Evolutionary conservation across 164 flowering plant species (phyloP).

Genomic region (Hamamelis virginiana): DNA sequence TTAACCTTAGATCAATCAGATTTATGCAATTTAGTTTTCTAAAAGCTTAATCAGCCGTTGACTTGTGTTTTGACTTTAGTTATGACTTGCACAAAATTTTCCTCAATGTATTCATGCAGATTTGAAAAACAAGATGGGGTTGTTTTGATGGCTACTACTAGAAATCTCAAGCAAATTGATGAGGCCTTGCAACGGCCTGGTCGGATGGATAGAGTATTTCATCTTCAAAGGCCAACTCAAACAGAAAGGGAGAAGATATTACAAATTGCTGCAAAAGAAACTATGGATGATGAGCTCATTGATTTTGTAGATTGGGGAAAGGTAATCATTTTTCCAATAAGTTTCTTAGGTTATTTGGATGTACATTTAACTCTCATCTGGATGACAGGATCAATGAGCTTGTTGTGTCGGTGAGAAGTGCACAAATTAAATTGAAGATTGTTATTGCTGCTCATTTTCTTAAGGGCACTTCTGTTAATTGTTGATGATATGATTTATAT

Average conservation of each 20-base stretch:
- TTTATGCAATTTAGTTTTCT: background rate
- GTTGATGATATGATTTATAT: no score
- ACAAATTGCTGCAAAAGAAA: conserved; percentile 68
- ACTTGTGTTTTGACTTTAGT: background rate
- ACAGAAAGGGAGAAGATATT: conserved; percentile 84
- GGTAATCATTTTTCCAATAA: conserved; percentile 34
- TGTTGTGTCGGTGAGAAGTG: no score
- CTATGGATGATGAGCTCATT: conserved; percentile 80
- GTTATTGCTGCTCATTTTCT: no score
- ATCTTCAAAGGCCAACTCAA: conserved; percentile 81
- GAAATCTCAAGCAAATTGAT: conserved; percentile 80
- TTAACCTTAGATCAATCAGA: background rate
- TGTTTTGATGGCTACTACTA: conserved; percentile 92
- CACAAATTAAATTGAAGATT: no score
- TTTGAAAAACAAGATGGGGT: conserved; percentile 99
- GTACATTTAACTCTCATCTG: background rate
- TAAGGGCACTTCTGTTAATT: no score
- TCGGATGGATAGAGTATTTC: conserved; percentile 94
- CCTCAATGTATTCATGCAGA: conserved; percentile 34
- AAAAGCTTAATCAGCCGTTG: background rate
- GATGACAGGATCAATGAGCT: background rate
- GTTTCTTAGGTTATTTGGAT: background rate
- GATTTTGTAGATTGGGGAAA: conserved; percentile 87
- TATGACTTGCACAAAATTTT: background rate
- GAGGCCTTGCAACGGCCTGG: conserved; percentile 91